Base-by-base conservation (phyloP, 495 filamentous ascomycete species). In the Chaetomium cochliodes region DNA sequence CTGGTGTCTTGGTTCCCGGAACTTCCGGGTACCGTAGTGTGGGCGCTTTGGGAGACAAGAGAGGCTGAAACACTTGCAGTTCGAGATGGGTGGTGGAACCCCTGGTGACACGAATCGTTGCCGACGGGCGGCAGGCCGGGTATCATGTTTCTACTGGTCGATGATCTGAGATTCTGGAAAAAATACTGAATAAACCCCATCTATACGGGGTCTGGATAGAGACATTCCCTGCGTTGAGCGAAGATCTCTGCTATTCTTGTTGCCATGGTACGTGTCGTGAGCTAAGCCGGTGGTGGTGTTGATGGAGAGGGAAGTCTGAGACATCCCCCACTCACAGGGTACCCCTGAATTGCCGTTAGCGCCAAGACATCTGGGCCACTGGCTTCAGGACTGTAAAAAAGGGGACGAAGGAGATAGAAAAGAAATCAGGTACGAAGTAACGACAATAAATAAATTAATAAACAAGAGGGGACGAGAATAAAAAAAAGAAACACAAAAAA, bases 41-140 rank as follows among this genome's bases (percentile, higher is more conserved):
- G 33, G 28, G 61, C 37, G 25, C 47, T 42, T 15, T 18, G 28
- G 22, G 47, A 41, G 16, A 50, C 41, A 60, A 62, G 60, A 65
- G 57, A 63, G 65, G 70, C 66, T 77, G 75, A 77, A 77, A 77
- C 75, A 22, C 57, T 59, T 69, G 47, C 53, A 67, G 75, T 77
- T 73, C 68, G 72, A 73, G 33, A 52, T 33, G 1, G 30, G 13
- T 12, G 16, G 30, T 55, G 42, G 61, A 22, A 23, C 47, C 42
- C 65, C 52, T 8, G 16, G 49, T 22, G 23, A 9, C 26, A 39
- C 50, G 61, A 57, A 57, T 41, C 61, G 28, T 13, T 33, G 23
- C 8, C 44, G 56, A 44, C 23, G 44, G 26, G 41, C 13, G 28
- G 41, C 28, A 30, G 42, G 5, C 2, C 16, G 41, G 42, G 16